Conservation (phyloP, 257 asterid species). For the Fraxinus anomala region DNA sequence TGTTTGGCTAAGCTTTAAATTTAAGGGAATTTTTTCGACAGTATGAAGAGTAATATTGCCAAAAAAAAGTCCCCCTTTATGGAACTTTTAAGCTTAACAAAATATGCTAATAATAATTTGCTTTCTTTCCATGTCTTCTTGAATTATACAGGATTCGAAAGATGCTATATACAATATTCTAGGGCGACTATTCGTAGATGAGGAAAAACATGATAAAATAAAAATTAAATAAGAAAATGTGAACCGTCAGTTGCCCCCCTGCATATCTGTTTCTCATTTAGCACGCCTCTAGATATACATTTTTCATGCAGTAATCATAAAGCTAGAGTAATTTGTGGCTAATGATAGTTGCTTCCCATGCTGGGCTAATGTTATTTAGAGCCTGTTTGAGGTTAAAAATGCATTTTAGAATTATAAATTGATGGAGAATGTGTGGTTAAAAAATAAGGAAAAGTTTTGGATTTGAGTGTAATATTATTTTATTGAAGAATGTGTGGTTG, state of each 20-base stretch:
- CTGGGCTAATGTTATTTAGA: slow-evolving; percentile 7
- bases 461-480: too few relatives aligned
- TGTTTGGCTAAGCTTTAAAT: neutral
- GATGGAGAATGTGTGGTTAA: too few relatives aligned
- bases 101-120: too few relatives aligned
- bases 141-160: neutral
- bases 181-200: neutral
- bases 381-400: too few relatives aligned
- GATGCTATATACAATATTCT: neutral
- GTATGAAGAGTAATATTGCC: too few relatives aligned
- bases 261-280: neutral
- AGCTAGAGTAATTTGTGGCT: neutral
- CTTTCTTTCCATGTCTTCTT: neutral
- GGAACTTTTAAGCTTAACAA: too few relatives aligned
- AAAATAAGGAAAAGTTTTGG: too few relatives aligned
- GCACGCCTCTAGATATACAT: neutral
- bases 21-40: too few relatives aligned
- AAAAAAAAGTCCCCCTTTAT: too few relatives aligned
- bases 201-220: neutral
- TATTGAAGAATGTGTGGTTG: too few relatives aligned
- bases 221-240: neutral
- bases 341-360: neutral
- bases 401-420: too few relatives aligned
- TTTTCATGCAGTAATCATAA: neutral
- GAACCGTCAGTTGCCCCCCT: neutral